phyloP scores from a whole-genome alignment of 1,284 basidiomycete species.

The Ceratobasidium sp. region DNA sequence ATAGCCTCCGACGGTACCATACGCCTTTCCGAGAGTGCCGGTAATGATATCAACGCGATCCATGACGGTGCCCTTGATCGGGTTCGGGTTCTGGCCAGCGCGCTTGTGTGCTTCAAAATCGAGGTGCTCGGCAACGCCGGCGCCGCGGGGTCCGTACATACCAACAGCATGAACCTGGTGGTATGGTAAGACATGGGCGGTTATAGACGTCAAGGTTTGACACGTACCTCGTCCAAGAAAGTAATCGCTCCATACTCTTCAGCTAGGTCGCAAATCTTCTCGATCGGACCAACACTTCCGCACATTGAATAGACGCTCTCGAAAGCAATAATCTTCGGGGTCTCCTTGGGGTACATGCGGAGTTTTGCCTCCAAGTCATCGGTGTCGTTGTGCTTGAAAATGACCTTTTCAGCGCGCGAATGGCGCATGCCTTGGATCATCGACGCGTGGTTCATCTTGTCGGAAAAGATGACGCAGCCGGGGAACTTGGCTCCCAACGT shows the following conservation, averaged over 20 bases:
- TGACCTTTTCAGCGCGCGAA: constrained; percentile 92
- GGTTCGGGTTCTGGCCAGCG: constrained; percentile 78
- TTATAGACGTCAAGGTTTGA: constrained; percentile 37
- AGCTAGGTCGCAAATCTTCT: constrained; percentile 95
- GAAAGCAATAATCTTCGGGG: constrained; percentile 97
- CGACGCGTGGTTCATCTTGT: constrained; percentile 96
- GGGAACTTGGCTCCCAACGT: constrained; percentile 96
- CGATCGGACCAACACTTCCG: constrained; percentile 96
- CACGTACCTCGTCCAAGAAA: constrained; percentile 92
- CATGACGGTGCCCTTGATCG: constrained; percentile 89
- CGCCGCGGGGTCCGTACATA: constrained; percentile 96
- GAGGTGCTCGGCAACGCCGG: constrained; percentile 98
- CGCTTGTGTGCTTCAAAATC: constrained; percentile 91
- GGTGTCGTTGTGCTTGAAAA: constrained; percentile 98
- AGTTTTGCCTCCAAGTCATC: constrained; percentile 94
- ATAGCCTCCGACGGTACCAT: constrained; percentile 97
- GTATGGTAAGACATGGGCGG: constrained; percentile 44
- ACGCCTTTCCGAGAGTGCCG: constrained; percentile 97
- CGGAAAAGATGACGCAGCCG: constrained; percentile 96
- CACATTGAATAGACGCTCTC: constrained; percentile 99
- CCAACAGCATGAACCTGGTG: constrained; percentile 90
- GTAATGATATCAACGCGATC: constrained; percentile 96
- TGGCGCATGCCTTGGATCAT: constrained; percentile 99
- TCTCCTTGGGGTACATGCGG: constrained; percentile 87
- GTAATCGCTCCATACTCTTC: constrained; percentile 98